These are phyloP conservation scores for Phytophthora nicotianae DNA, from an alignment of 352 stramenopile genomes.

Conservation along the genomic window DNA sequence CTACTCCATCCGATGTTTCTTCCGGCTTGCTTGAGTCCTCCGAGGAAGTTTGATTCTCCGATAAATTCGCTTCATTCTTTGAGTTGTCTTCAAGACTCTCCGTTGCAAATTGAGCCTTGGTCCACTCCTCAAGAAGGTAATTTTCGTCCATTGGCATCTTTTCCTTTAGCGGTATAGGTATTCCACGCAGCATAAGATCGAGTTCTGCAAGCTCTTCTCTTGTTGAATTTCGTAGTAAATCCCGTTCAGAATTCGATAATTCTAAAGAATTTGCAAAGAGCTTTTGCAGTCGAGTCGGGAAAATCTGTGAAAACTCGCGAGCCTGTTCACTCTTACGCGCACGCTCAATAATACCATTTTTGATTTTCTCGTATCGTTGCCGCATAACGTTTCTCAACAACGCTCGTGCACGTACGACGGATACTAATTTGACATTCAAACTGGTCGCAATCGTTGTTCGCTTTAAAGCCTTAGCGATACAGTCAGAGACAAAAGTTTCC, in stretches of 20 bases:
- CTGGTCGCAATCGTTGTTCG: slow-evolving; percentile 38
- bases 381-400: slow-evolving; percentile 58
- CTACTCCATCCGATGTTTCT: slow-evolving; percentile 18
- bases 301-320: slow-evolving; percentile 56
- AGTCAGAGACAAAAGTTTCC: slow-evolving; percentile 37
- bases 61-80: slow-evolving; percentile 1
- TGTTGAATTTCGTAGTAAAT: slow-evolving; percentile 52
- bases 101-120: slow-evolving; percentile 7
- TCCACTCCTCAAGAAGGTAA: slow-evolving; percentile 16
- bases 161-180: slow-evolving; percentile 4
- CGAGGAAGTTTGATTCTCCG: not conserved
- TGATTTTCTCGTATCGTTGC: slow-evolving; percentile 50
- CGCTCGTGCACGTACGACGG: slow-evolving; percentile 45
- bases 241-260: slow-evolving; percentile 54
- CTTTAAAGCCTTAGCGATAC: slow-evolving; percentile 40
- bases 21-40: slow-evolving; percentile 13
- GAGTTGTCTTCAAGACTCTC: slow-evolving; percentile 13
- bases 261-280: slow-evolving; percentile 36
- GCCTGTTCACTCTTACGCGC: slow-evolving; percentile 65
- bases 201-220: slow-evolving; percentile 34
- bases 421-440: slow-evolving; percentile 53
- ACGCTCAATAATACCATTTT: slow-evolving; percentile 42
- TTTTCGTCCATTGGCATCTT: slow-evolving; percentile 11
- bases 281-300: slow-evolving; percentile 55
- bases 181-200: slow-evolving; percentile 18